Conservation (phyloP, 352 stramenopile genomes). For the Blastocystis sp. region DNA sequence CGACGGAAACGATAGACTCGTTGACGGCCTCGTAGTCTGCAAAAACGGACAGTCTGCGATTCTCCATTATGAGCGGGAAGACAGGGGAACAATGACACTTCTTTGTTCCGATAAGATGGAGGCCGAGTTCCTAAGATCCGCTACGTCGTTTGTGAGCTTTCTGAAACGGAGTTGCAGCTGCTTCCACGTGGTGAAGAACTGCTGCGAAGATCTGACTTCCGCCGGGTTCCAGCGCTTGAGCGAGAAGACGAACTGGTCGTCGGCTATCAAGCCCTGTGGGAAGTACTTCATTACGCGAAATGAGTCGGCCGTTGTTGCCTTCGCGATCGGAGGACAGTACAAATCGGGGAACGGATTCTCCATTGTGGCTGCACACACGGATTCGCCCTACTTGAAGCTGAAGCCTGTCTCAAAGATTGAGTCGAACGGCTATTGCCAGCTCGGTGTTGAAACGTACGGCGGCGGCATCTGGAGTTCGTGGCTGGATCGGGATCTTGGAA, state of each 20-base stretch:
- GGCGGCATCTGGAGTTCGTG: slow-evolving; percentile 96
- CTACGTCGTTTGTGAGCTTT: slow-evolving; percentile 66
- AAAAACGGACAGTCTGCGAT: slow-evolving; percentile 15
- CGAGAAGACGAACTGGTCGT: slow-evolving; percentile 43
- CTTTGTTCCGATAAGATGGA: slow-evolving; percentile 18
- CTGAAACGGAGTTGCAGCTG: slow-evolving; percentile 21
- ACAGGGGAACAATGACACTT: background rate
- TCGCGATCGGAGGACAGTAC: slow-evolving; percentile 90
- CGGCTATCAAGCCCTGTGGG: slow-evolving; percentile 80
- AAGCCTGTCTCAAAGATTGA: slow-evolving; percentile 90
- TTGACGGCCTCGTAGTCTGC: slow-evolving; percentile 28
- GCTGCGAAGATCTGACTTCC: slow-evolving; percentile 18
- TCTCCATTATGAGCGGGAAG: too few relatives aligned
- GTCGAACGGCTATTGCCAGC: slow-evolving; percentile 83
- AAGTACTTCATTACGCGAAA: slow-evolving; percentile 98
- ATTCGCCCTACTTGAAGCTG: slow-evolving; percentile 91
- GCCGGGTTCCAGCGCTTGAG: slow-evolving; percentile 63
- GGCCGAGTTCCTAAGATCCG: slow-evolving; percentile 58
- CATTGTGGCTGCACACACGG: slow-evolving; percentile 94
- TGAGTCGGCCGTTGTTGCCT: slow-evolving; percentile 89
- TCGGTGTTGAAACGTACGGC: slow-evolving; percentile 85
- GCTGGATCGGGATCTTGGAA: slow-evolving; percentile 93
- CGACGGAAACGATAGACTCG: slow-evolving; percentile 21
- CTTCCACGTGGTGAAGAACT: slow-evolving; percentile 71
- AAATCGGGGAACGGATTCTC: slow-evolving; percentile 89